These are phyloP conservation scores for Aspergillus ochraceus DNA, from an alignment of 2,329 filamentous ascomycete species.

Conservation along the genomic window DNA sequence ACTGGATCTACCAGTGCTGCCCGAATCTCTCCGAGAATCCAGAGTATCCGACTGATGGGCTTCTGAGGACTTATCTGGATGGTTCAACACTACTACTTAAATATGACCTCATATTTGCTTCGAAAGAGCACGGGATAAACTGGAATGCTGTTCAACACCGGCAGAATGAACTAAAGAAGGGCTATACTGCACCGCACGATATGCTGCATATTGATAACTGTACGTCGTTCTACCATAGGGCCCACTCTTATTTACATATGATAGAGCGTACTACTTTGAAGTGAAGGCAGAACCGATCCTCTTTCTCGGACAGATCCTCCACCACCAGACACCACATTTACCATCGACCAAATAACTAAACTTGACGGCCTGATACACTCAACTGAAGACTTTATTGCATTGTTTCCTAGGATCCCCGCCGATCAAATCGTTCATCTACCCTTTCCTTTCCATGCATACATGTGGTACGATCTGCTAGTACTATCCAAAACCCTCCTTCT, in stretches of 20 bases:
- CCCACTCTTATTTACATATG: not conserved
- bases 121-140: not conserved
- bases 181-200: not conserved
- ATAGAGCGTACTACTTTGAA: slow-evolving; percentile 9
- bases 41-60: slow-evolving; percentile 10
- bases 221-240: not conserved
- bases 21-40: not conserved
- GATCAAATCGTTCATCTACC: slow-evolving; percentile 4
- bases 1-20: slow-evolving; percentile 12
- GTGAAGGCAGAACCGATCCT: slow-evolving; percentile 1
- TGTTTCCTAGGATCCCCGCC: slow-evolving; percentile 1
- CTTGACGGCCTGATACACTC: slow-evolving; percentile 3
- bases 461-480: slow-evolving; percentile 13
- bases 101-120: not conserved
- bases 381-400: slow-evolving; percentile 1
- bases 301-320: slow-evolving; percentile 9
- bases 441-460: slow-evolving; percentile 2
- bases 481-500: slow-evolving; percentile 11
- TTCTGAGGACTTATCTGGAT: slow-evolving; percentile 5
- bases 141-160: not conserved
- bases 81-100: not conserved
- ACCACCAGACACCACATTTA: not conserved
- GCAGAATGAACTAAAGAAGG: not conserved
- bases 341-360: not conserved
- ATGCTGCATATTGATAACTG: not conserved